These are phyloP conservation scores for Fusarium miscanthi DNA, from an alignment of 2,329 filamentous ascomycete species.

Conservation along the genomic window DNA sequence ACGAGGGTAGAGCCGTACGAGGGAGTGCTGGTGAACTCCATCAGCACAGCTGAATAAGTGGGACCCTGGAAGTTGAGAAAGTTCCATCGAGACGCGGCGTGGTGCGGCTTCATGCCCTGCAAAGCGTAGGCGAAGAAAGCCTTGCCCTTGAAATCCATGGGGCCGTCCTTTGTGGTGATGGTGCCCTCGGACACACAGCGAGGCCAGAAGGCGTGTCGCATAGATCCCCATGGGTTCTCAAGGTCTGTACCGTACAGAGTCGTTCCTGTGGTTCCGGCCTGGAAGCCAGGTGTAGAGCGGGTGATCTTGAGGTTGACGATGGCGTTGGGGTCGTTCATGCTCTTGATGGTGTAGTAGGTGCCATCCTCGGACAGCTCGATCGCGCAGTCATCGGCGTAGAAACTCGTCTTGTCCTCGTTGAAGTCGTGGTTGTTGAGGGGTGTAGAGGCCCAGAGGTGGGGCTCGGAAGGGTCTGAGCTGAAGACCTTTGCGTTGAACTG, in stretches of 20 bases:
- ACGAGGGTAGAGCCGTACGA: slow-evolving; percentile 91
- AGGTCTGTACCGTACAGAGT: slow-evolving; percentile 89
- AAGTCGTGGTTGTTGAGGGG: slow-evolving; percentile 83
- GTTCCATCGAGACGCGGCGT: slow-evolving; percentile 92
- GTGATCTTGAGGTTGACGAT: slow-evolving; percentile 89
- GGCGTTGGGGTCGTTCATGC: slow-evolving; percentile 80
- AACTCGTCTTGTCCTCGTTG: slow-evolving; percentile 82
- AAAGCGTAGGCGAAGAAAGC: slow-evolving; percentile 86
- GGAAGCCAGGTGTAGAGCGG: slow-evolving; percentile 81
- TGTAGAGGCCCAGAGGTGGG: slow-evolving; percentile 85
- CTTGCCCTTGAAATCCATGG: slow-evolving; percentile 82
- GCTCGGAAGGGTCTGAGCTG: slow-evolving; percentile 76
- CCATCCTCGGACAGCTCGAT: slow-evolving; percentile 89
- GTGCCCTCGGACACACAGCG: slow-evolving; percentile 83
- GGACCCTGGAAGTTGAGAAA: slow-evolving; percentile 92
- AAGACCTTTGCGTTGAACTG: slow-evolving; percentile 97
- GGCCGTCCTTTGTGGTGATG: slow-evolving; percentile 84
- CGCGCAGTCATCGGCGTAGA: slow-evolving; percentile 87
- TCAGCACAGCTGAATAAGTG: slow-evolving; percentile 87
- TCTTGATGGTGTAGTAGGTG: slow-evolving; percentile 87
- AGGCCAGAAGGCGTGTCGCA: slow-evolving; percentile 96
- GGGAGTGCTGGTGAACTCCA: slow-evolving; percentile 94
- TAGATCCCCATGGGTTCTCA: slow-evolving; percentile 86
- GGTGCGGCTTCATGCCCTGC: slow-evolving; percentile 99
- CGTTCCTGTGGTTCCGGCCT: slow-evolving; percentile 84